Evolutionary conservation across 805 yeast genomes (phyloP).

Genomic region (Metschnikowia lunata): DNA sequence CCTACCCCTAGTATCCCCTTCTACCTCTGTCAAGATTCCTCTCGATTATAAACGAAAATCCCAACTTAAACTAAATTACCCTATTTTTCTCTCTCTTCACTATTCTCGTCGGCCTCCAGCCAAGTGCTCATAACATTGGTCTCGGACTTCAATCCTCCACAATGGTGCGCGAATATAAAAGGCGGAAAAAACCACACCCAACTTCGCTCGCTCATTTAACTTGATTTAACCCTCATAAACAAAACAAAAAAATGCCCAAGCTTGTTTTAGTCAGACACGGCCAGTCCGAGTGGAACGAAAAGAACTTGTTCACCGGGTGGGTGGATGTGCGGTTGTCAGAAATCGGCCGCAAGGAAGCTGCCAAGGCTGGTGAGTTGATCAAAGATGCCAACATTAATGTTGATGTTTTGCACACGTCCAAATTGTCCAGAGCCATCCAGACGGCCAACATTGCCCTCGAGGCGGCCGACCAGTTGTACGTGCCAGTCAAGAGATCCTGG

Average conservation of each 20-base stretch:
- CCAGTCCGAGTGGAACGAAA: constrained; percentile 98
- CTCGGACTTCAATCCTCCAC: constrained; percentile 21
- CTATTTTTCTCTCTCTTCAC: too few species aligned
- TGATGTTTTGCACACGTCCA: constrained; percentile 86
- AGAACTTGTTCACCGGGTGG: constrained; percentile 98
- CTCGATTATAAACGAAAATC: too few species aligned
- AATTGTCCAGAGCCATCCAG: constrained; percentile 90
- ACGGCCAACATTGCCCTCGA: constrained; percentile 94
- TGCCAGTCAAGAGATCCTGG: constrained; percentile 94
- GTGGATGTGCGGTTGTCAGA: constrained; percentile 87
- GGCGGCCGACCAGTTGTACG: constrained; percentile 81
- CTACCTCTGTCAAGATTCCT: too few species aligned
- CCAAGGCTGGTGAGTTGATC: constrained; percentile 87
- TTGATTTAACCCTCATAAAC: background rate
- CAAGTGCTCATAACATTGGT: too few species aligned
- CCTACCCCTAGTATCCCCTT: too few species aligned
- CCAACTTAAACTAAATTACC: too few species aligned
- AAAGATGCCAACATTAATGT: constrained; percentile 82
- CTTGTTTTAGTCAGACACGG: constrained; percentile 97
- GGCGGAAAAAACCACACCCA: background rate
- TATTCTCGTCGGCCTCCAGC: too few species aligned
- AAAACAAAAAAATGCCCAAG: constrained; percentile 43
- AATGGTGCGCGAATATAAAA: constrained; percentile 9
- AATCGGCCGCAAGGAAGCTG: constrained; percentile 85
- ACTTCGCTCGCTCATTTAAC: constrained; percentile 1